Base-by-base conservation (phyloP, 164 flowering plant genomes). In the Aristolochia fimbriata region DNA sequence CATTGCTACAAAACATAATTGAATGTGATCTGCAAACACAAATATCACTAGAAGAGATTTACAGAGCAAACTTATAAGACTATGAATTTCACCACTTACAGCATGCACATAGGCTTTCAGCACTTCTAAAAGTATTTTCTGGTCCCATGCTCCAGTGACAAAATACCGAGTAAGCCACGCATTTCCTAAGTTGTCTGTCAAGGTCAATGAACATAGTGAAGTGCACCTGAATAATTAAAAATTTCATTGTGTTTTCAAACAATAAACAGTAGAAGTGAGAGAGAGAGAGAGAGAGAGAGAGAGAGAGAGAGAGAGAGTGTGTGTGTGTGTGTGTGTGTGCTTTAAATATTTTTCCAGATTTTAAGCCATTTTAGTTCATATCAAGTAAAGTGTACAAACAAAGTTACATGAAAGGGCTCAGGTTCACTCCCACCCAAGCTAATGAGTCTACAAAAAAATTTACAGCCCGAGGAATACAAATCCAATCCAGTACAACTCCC, bases 41-140 rank as follows among this genome's bases (percentile, higher is more conserved):
- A 49, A 49, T 27, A 49, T 49, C 4, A 37, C 12, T 37, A 37
- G 43, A 37, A 37, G 43, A 37, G 10, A 3, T 37, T 37, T 37
- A 37, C 8, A 7, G 43, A 6, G 43, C 43, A 7, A 27, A 27
- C 30, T 37, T 37, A 7, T 10, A 37, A 37, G 8, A 37, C 1
- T 37, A 37, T 37, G 43, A 31, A 31, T 10, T 6, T 37, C 43
- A 37, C 43, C 9, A 70, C 78, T 83, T 74, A 91, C 98, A 71
- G 96, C 95, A 73, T 91, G 84, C 64, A 82, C 91, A 67, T 91
- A 91, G 58, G 96, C 96, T 78, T 91, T 91, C 60, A 85, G 66
- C 33, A 96, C 80, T 51, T 79, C 86, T 50, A 66, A 70, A 71
- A 88, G 89, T 68, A 85, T 85, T 62, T 71, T 71, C 57, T 83